These are phyloP conservation scores for Boletus fagicola DNA, from an alignment of 768 basidiomycete species.

Conservation along the genomic window DNA sequence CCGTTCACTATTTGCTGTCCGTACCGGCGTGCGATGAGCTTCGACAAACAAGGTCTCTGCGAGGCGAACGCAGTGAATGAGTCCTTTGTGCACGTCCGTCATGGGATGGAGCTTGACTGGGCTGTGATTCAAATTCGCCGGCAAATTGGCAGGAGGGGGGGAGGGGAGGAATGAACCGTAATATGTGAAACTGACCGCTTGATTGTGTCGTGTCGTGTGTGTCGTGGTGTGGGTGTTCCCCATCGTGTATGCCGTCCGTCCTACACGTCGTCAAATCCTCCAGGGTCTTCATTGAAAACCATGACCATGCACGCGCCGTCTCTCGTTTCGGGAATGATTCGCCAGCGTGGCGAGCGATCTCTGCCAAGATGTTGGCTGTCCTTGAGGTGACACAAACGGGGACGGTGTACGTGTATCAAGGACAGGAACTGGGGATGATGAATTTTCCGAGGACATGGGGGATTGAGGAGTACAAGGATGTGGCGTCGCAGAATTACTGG, in stretches of 20 bases:
- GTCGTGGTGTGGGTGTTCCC: constrained; percentile 9
- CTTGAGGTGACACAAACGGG: constrained; percentile 61
- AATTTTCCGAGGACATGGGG: constrained; percentile 64
- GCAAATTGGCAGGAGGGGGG: neutral
- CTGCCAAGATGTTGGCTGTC: constrained; percentile 64
- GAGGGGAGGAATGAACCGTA: neutral
- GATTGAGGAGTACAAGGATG: constrained; percentile 71
- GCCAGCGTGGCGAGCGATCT: constrained; percentile 51
- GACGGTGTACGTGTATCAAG: constrained; percentile 73
- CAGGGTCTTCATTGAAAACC: constrained; percentile 69
- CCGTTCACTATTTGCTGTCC: constrained; percentile 1
- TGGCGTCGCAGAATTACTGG: constrained; percentile 61
- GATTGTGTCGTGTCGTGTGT: constrained; percentile 4
- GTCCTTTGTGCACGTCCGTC: constrained; percentile 2
- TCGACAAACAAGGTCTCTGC: constrained; percentile 15
- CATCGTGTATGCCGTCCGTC: constrained; percentile 18
- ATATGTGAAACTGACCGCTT: constrained; percentile 8
- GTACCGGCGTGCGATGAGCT: neutral
- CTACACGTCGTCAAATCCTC: neutral
- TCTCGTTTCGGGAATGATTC: constrained; percentile 66
- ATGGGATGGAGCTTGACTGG: neutral
- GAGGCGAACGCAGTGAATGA: constrained; percentile 19
- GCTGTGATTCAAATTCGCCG: constrained; percentile 8
- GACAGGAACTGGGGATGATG: constrained; percentile 68
- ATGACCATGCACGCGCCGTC: constrained; percentile 63